Evolutionary conservation across 176 grass and related monocot species (phyloP).

Genomic region (Themeda triandra): DNA sequence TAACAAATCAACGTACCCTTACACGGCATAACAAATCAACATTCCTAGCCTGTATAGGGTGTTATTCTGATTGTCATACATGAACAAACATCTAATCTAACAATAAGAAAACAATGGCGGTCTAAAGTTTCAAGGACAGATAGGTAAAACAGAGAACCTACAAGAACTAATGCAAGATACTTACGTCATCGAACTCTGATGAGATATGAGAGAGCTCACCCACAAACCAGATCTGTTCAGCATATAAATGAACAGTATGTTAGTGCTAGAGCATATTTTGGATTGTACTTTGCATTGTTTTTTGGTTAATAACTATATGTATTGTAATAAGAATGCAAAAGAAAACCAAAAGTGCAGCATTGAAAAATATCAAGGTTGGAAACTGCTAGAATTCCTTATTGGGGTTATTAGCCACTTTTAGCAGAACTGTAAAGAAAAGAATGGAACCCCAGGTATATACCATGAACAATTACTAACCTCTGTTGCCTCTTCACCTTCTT

Average conservation of each 20-base stretch:
- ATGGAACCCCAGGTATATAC: neutral
- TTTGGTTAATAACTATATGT: neutral
- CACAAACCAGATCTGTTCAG: conserved; percentile 93
- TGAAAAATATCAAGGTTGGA: neutral
- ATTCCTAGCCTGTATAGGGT: no score
- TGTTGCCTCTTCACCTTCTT: conserved; percentile 68
- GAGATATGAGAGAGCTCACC: conserved; percentile 80
- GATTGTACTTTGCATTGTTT: neutral
- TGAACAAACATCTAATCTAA: no score
- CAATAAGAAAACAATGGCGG: no score
- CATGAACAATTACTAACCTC: conserved; percentile 20
- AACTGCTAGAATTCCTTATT: no score
- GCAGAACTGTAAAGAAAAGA: neutral
- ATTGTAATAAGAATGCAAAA: neutral
- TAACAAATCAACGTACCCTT: no score
- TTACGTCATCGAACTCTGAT: no score
- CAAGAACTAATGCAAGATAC: no score
- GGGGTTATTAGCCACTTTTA: no score
- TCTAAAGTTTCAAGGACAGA: no score
- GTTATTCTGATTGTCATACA: no score
- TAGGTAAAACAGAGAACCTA: no score
- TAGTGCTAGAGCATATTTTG: neutral
- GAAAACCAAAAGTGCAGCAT: neutral
- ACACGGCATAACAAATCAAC: no score
- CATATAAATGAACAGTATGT: neutral